Percentiles rank a stretch among this genome's conserved stretches.
These are phyloP conservation scores for Candida fluviatilis DNA, from an alignment of 805 yeast genomes.

Conservation along the genomic window DNA sequence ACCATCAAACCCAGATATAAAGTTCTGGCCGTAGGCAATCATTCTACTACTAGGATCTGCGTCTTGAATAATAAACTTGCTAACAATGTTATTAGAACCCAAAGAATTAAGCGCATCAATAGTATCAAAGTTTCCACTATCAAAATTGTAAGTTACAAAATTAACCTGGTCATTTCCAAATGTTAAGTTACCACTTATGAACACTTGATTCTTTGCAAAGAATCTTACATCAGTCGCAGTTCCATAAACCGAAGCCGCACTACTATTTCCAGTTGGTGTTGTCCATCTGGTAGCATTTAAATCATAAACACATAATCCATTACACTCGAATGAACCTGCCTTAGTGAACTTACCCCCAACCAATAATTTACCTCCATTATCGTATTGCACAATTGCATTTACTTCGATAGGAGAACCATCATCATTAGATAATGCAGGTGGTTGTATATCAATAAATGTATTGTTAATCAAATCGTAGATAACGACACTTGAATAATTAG, in stretches of 20 bases:
- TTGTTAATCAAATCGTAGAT: conserved; percentile 46
- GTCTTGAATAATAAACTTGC: conserved; percentile 46
- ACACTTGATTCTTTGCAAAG: conserved; percentile 28
- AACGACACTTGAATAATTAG: conserved; percentile 41
- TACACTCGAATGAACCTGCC: conserved; percentile 56
- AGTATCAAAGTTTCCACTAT: conserved; percentile 23
- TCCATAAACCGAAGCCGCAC: conserved; percentile 40
- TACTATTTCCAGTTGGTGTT: conserved; percentile 24
- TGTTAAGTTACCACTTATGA: conserved; percentile 51
- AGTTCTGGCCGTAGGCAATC: conserved; percentile 30
- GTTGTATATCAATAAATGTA: conserved; percentile 43
- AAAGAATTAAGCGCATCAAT: conserved; percentile 18
- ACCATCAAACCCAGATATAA: conserved; percentile 43
- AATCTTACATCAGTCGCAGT: conserved; percentile 51
- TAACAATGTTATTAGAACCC: conserved; percentile 20
- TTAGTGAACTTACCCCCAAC: conserved; percentile 72
- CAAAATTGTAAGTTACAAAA: conserved; percentile 55
- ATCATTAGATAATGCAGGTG: conserved; percentile 41
- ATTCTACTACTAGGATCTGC: conserved; percentile 38
- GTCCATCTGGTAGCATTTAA: conserved; percentile 52
- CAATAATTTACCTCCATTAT: conserved; percentile 36
- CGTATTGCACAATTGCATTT: conserved; percentile 33
- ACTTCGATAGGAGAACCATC: conserved; percentile 34
- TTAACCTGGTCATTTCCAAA: conserved; percentile 29
- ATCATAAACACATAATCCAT: conserved; percentile 64